Evolutionary conservation across 2,329 filamentous ascomycete genomes (phyloP), one percentile per base, ranked within the genome.

Genomic region (Xylariomycetidae sp.): DNA sequence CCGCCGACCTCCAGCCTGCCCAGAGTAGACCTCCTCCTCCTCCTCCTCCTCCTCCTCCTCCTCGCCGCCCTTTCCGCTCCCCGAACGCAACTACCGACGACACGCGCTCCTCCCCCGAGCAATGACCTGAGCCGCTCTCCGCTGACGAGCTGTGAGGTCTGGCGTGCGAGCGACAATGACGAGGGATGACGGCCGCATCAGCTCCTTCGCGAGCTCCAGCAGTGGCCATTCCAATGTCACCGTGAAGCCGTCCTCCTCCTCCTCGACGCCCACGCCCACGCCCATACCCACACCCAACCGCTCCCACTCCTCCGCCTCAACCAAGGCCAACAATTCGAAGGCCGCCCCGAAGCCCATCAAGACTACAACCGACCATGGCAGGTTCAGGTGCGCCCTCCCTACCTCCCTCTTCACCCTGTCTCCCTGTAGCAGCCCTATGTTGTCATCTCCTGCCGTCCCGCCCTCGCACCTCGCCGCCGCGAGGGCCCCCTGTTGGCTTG

Each of bases 211-310:
- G 63, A 79, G 74, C 68, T 73, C 74, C 45, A 76, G 74, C 63
- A 84, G 79, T 64, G 76, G 72, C 60, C 72, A 73, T 49, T 84
- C 80, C 41, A 72, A 70, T 53, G 72, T 76, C 52, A 87, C 82
- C 24, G 64, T 79, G 46, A 77, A 70, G 59, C 68, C 68, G 35
- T 60, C 58, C 31, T 51, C 47, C 32, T 44, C 52, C 37, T n/a
- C n/a, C n/a, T n/a, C n/a, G n/a, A n/a, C n/a, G n/a, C n/a, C n/a
- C n/a, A n/a, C n/a, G n/a, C n/a, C n/a, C n/a, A n/a, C n/a, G n/a
- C n/a, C n/a, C n/a, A n/a, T n/a, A 52, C 48, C 39, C 46, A 53
- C 49, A 36, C 49, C 56, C 39, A 55, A 47, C 38, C 50, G 54
- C 34, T 56, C 62, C 29, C 39, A 44, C 27, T 48, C 53, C 35